Base-by-base conservation (phyloP, 1,139 yeast genomes). In the Sugiyamaella xylanicola region DNA sequence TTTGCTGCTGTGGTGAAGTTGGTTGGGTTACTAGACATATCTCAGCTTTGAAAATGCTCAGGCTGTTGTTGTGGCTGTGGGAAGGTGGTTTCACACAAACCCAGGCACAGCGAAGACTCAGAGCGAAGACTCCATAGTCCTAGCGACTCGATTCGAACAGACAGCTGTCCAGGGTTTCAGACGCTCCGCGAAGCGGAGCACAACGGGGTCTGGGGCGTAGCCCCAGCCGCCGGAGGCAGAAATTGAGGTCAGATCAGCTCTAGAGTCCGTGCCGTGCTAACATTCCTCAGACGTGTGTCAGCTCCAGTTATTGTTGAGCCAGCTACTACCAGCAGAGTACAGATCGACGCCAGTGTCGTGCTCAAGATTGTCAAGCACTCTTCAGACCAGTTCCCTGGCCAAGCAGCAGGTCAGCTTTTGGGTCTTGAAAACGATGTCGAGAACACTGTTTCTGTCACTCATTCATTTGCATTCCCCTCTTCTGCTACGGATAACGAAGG, bases 361-460 rank as follows among this genome's bases (percentile, higher is more conserved):
- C 77, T 89, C 64, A 84, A 86, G 61, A 78, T 90, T 62, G 77
- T 86, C 63, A 84, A 87, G 71, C 90, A 87, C 70, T 84, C 91
- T 15, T 79, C 89, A 43, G 89, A 85, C 59, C 77, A 80, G 66
- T 80, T 78, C 67, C 91, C 95, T 42, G 77, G 83, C 17, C 76
- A 85, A 35, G 85, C 81, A 56, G 80, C 88, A 27, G 97, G 97
- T 29, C 84, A 92, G 48, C 77, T 90, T 54, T 81, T 86, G 56
- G 97, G 96, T 17, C 79, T 86, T 60, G 91, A 86, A 69, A 84
- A 82, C 56, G 81, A 72, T 37, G 84, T 81, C 56, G 82, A 77
- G 61, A 78, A 70, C 32, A 79, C 61, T 22, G 67, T 79, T 27
- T 73, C 74, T 48, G 72, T 80, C 47, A 80, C 92, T 25, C 88